Base-by-base conservation (phyloP, 345 rosid species). In the Gossypium longicalyx region DNA sequence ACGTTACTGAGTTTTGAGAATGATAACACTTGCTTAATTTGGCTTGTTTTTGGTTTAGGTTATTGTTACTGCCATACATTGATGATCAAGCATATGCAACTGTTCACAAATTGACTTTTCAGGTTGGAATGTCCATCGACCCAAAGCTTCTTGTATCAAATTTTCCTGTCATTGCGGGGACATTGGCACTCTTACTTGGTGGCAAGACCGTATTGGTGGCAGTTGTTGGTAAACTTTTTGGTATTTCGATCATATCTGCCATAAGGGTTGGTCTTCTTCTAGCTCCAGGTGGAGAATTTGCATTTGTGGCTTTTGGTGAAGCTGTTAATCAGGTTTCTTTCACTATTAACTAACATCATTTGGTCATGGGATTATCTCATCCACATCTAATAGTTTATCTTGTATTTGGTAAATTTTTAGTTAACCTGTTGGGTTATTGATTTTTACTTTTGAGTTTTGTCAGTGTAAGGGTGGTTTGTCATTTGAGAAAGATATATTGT, bases 91-190 rank as follows among this genome's bases (percentile, higher is more conserved):
- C 6, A 52, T 38, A 12, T 78, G 76, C 79, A 81, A 70, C 71
- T 82, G 80, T 82, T 58, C 51, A 44, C 64, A 53, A 73, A 63
- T 63, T 70, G 77, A 70, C 74, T 74, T 83, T 85, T 82, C 91
- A 95, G 99, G 99, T 94, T 83, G 99, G 99, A 78, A 94, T 94
- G 99, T 94, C 99, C 25, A 94, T 94, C 78, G 98, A 94, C 85
- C 99, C 97, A 56, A 94, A 92, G 78, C 95, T 94, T 78, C 94
- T 94, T 73, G 53, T 91, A 72, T 90, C 98, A 67, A 94, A 94
- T 72, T 90, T 90, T 82, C 98, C 98, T 20, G 89, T 81, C 76
- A 85, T 94, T 80, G 81, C 19, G 63, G 97, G 94, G 80, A 62
- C 89, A 62, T 56, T 94, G 78, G 98, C 89, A 53, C 90, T 92